Base-by-base conservation (phyloP, 306 rosid genomes). In the Styphnolobium japonicum region DNA sequence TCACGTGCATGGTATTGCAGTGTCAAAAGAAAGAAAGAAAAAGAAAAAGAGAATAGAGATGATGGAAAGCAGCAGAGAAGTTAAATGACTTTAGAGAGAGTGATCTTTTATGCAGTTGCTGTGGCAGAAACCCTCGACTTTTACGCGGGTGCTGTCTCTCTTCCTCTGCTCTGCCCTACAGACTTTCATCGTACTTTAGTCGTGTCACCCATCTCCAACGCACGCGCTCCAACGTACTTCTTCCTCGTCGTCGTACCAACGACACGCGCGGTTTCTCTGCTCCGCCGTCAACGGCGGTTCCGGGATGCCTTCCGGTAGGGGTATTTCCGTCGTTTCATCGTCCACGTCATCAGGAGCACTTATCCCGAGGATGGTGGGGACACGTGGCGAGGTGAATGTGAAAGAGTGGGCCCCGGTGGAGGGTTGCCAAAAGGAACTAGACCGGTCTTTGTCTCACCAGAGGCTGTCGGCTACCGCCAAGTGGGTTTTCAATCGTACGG, bases 141-240 rank as follows among this genome's bases (percentile, higher is more conserved):
- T 85, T 85, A 77, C 81, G 88, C 88, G 86, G 42, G 81, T 67
- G 29, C 42, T 79, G 84, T 69, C 84, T n/a, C 68, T 36, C 55
- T 9, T 63, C 53, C 53, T 33, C 48, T 27, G 0, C 70, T 43
- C 85, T 83, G n/a, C n/a, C n/a, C n/a, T n/a, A n/a, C 88, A 75
- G 86, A 78, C 89, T 86, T 87, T 89, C 94, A 92, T 89, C 90
- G 95, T 94, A 94, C 97, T 87, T 87, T 91, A 68, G 89, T 89
- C 92, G 83, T 66, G 81, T 90, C 73, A 37, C 27, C 80, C 81
- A 49, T 87, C 87, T 43, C 7, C 23, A 39, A 57, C 18, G 37
- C 93, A 87, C 87, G 94, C 92, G 87, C 91, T 45, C 81, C 85
- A 2, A 85, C 48, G 67, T 40, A 2, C 3, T 34, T 15, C 27